Evolutionary conservation across 805 yeast genomes (phyloP).

Genomic region (Dipodascopsis uninucleata): DNA sequence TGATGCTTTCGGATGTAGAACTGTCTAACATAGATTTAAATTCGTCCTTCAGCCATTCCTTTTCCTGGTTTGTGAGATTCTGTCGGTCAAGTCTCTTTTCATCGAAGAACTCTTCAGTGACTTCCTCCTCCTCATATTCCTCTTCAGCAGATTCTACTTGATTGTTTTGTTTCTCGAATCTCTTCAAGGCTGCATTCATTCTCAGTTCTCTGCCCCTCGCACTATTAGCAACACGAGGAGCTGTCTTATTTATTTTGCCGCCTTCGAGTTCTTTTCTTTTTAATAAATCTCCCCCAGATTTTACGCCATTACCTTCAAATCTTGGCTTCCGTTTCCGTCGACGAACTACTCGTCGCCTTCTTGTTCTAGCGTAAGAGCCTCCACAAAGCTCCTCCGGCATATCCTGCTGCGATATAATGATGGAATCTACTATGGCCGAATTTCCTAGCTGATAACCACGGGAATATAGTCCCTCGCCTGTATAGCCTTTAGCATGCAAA

Average conservation of each 20-base stretch:
- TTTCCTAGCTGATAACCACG: slow-evolving; percentile 21
- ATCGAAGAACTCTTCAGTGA: slow-evolving; percentile 40
- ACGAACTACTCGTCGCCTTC: slow-evolving; percentile 12
- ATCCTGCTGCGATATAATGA: slow-evolving; percentile 14
- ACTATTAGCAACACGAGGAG: slow-evolving; percentile 25
- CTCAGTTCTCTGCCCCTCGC: slow-evolving; percentile 23
- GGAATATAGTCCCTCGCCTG: slow-evolving; percentile 28
- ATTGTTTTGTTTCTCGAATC: slow-evolving; percentile 34
- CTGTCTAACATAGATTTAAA: slow-evolving; percentile 14
- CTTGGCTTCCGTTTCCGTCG: slow-evolving; percentile 15
- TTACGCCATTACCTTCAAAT: slow-evolving; percentile 24
- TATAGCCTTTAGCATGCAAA: slow-evolving; percentile 24
- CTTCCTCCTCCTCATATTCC: slow-evolving; percentile 29
- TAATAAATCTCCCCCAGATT: slow-evolving; percentile 19
- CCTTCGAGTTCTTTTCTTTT: slow-evolving; percentile 21
- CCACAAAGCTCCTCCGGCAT: slow-evolving; percentile 27
- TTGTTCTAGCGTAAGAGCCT: slow-evolving; percentile 19
- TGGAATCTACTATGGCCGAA: slow-evolving; percentile 14
- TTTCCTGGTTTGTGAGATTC: slow-evolving; percentile 27
- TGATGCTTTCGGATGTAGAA: slow-evolving; percentile 4
- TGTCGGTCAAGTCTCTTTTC: slow-evolving; percentile 36
- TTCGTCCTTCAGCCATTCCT: slow-evolving; percentile 21
- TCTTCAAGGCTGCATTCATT: slow-evolving; percentile 19
- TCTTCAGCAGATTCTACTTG: slow-evolving; percentile 29
- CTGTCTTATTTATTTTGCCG: slow-evolving; percentile 19